phyloP scores from a whole-genome alignment of 208 protist species.

The Leishmania aethiopica region DNA sequence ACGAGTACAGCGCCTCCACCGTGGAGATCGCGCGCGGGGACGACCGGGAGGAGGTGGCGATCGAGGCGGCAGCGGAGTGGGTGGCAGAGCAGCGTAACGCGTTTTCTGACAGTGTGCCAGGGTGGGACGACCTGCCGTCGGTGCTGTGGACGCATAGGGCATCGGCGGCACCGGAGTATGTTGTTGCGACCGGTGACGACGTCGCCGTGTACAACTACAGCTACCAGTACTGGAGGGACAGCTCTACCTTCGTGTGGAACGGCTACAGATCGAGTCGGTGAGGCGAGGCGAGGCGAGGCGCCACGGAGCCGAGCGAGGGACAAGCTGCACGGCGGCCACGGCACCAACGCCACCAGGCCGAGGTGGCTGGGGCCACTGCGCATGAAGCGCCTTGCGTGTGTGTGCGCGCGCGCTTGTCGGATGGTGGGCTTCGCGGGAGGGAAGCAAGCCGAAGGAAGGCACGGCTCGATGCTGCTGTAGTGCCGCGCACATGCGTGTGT shows the following conservation, averaged over 20 bases:
- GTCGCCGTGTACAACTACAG: slow-evolving; percentile 11
- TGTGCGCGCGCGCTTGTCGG: not conserved
- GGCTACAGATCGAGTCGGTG: not conserved
- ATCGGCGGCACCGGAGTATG: not conserved
- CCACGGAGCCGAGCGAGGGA: not conserved
- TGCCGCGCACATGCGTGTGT: too few relatives aligned
- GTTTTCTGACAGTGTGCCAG: not conserved
- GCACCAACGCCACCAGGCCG: not conserved
- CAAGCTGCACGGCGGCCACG: not conserved
- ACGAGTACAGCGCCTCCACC: not conserved
- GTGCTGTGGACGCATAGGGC: slow-evolving; percentile 2
- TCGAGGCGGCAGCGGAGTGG: not conserved
- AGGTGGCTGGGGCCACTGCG: not conserved
- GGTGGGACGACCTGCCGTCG: not conserved
- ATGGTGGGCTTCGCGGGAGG: not conserved
- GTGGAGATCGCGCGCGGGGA: not conserved
- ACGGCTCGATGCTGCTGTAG: not conserved
- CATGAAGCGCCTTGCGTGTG: not conserved
- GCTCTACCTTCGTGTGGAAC: not conserved
- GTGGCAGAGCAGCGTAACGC: not conserved
- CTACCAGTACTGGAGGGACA: slow-evolving; percentile 13
- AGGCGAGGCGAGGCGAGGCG: too few relatives aligned
- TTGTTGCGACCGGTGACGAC: not conserved
- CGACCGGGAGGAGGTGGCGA: not conserved
- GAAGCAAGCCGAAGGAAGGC: too few relatives aligned